Evolutionary conservation across 1,139 yeast species (phyloP), one percentile per base, ranked within the genome.

Genomic region (Wickerhamomyces sp.): DNA sequence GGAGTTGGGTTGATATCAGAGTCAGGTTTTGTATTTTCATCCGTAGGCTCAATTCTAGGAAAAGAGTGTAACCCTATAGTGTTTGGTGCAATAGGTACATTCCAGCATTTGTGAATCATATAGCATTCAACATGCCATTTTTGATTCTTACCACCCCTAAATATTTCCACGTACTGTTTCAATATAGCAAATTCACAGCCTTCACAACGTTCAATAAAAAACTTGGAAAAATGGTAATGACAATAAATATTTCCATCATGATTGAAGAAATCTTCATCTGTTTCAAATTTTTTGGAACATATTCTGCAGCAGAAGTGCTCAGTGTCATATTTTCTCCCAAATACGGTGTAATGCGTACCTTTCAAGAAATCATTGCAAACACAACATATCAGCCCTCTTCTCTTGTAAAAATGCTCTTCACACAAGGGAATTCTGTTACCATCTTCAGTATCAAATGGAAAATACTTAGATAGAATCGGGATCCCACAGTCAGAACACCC

Each of bases 51-150:
- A 7, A 52, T 24, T 19, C 44, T 51, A 1, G 68, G 67, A 18
- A 67, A 58, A 1, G 67, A 59, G 13, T 71, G 70, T 29, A 79
- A 58, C 1, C 88, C 90, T 28, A 82, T 74, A 5, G 76, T 66
- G 42, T 75, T 81, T 0, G 84, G 75, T 3, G 81, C 72, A n/a
- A 89, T 69, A 43, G 82, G 76, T 20, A 90, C 96, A 56, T 88
- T 90, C 98, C 98, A 94, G 56, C 89, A 90, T 59, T 90, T 90
- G 67, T 86, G 90, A 36, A 92, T 95, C 90, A 94, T 94, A 59
- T 89, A 94, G 66, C 98, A 94, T 60, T 94, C 98, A 3, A 97
- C 97, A 61, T 94, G 99, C 98, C 98, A 94, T 58, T 89, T 96
- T 59, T 90, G 96, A 48, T 85, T 84, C 51, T 85, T 74, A n/a